Conservation (phyloP, 1,284 basidiomycete species). For the Leccinum angustisporum region DNA sequence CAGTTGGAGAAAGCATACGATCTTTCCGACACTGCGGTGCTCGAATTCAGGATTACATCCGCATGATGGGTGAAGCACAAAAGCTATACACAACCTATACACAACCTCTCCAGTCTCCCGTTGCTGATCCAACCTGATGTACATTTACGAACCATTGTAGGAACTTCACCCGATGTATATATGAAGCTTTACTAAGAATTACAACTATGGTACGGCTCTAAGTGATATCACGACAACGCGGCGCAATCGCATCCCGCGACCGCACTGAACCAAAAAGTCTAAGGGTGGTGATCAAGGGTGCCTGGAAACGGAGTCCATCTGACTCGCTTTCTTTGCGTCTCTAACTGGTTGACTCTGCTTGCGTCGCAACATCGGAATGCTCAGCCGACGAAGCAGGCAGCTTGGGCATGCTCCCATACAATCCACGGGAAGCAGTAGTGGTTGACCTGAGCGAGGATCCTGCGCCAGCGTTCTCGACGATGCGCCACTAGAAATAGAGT, state of each 20-base stretch:
- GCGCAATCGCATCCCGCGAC: background rate
- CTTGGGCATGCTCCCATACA: conserved; percentile 22
- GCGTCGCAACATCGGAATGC: conserved; percentile 32
- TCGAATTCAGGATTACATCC: conserved; percentile 26
- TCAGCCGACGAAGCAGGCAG: conserved; percentile 27
- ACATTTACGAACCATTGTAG: background rate
- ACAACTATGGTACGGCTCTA: background rate
- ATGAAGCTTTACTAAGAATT: background rate
- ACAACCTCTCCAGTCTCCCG: fast-evolving
- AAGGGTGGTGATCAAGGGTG: background rate
- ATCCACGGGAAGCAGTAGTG: background rate
- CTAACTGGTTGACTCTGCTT: conserved; percentile 23
- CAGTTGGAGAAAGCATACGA: conserved; percentile 28
- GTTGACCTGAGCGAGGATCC: background rate
- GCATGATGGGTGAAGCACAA: background rate
- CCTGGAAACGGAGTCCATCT: background rate
- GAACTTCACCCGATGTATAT: background rate
- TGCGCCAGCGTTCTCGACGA: background rate
- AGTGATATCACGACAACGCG: background rate
- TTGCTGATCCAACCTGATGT: background rate
- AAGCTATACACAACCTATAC: background rate
- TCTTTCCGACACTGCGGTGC: conserved; percentile 25
- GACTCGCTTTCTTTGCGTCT: background rate
- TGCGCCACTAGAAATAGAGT: conserved; percentile 8
- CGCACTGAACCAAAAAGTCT: background rate